Evolutionary conservation across 768 basidiomycete species (phyloP), one percentile per base, ranked within the genome.

Genomic region (Tricholoma hemisulphureum): DNA sequence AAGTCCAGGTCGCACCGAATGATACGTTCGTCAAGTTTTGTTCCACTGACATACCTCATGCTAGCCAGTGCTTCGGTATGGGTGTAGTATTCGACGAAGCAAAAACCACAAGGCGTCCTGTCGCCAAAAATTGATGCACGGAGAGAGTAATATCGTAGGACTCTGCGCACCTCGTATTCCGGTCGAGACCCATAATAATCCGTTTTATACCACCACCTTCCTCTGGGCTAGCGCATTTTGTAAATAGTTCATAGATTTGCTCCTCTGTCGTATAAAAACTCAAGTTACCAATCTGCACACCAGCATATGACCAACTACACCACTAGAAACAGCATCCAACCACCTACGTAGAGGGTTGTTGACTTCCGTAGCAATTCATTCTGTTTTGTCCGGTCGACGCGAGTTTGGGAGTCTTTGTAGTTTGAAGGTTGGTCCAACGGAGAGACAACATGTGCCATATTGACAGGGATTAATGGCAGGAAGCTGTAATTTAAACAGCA

Each of bases 1-100:
- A 95, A 80, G 77, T 99, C 97, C 67, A 99, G 77, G 77, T 99
- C 97, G 68, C 95, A 98, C 48, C 97, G 90, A 61, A 99, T 96
- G 65, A 99, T 93, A 31, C 97, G 90, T 74, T 99, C 97, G 73
- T 99, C 97, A 20, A 99, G 86, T 77, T 98, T 98, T 32, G 95
- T 95, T n/a, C 96, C 97, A 51, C 91, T 94, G 65, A 98, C 85
- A 71, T 97, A 95, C 49, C 89, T 87, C 84, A 98, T 87, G 60
- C 89, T 88, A 39, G 94, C 91, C 37, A 97, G 79, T 16, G 97
- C 96, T 73, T 98, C 95, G 5, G 86, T 80, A 67, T 98, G 94
- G 9, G 93, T 93, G 70, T 98, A 98, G 70, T 92, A 99, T 70
- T 94, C 92, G 57, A 95, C 95, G 64, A 95, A 98, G 76, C 96